These are phyloP conservation scores for Elongisporangium undulatum DNA, from an alignment of 352 stramenopile species.

Conservation along the genomic window DNA sequence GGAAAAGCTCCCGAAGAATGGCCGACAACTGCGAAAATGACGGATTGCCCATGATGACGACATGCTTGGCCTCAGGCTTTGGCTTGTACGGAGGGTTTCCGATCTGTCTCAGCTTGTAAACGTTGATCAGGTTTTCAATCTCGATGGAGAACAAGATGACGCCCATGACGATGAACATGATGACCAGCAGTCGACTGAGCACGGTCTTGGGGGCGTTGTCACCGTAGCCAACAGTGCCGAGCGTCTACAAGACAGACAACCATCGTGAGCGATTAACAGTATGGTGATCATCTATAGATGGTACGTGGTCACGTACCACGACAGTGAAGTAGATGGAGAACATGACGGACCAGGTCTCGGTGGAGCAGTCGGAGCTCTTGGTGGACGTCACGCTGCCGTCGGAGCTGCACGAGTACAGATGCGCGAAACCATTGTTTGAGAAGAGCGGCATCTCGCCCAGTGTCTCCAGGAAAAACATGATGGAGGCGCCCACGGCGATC, in stretches of 20 bases:
- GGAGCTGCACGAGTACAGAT: conserved; percentile 65
- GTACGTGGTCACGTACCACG: conserved; percentile 37
- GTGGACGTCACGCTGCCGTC: conserved; percentile 51
- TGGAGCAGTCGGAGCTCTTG: conserved; percentile 35
- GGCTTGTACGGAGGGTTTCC: conserved; percentile 73
- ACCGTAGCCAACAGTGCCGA: conserved; percentile 85
- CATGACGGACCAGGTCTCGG: conserved; percentile 84
- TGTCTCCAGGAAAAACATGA: conserved; percentile 89
- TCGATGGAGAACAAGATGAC: conserved; percentile 88
- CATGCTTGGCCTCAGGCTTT: conserved; percentile 61
- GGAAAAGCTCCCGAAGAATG: conserved; percentile 85
- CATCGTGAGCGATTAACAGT: too few species aligned
- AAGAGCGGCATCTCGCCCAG: conserved; percentile 81
- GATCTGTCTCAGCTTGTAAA: conserved; percentile 80
- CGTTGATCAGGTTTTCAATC: conserved; percentile 83
- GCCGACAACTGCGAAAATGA: conserved; percentile 78
- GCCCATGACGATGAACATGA: conserved; percentile 88
- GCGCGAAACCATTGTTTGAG: conserved; percentile 69
- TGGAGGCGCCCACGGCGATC: conserved; percentile 72
- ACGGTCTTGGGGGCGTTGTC: conserved; percentile 83
- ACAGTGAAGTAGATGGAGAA: conserved; percentile 89
- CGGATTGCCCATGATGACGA: conserved; percentile 83
- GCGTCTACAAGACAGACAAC: conserved; percentile 33
- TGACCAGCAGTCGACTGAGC: conserved; percentile 73
- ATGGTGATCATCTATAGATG: not conserved